A percentile compares a stretch with the other conserved stretches of the same genome.
Evolutionary conservation across 352 stramenopile genomes (phyloP).

Genomic region (Pythium sp.): DNA sequence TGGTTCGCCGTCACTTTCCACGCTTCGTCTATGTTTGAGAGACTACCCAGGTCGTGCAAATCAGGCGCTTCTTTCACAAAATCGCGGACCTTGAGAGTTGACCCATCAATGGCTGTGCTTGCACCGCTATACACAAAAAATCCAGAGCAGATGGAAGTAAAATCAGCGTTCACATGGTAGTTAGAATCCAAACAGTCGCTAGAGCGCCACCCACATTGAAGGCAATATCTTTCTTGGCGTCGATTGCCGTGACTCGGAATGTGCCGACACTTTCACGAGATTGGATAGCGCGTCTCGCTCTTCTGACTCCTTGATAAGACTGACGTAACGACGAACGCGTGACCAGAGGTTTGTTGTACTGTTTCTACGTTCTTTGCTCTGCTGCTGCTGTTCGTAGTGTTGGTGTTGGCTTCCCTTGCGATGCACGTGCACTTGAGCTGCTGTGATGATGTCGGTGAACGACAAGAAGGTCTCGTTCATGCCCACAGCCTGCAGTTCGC

Average conservation of each 20-base stretch:
- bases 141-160: not conserved
- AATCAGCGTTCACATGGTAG: not conserved
- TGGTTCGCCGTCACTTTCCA: constrained; percentile 55
- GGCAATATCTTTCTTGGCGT: constrained; percentile 38
- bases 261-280: not conserved
- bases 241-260: constrained; percentile 7
- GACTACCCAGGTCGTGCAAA: constrained; percentile 11
- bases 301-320: constrained; percentile 13
- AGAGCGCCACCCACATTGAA: constrained; percentile 22
- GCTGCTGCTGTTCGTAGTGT: not conserved
- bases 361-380: not conserved
- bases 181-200: not conserved
- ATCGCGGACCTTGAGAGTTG: not conserved
- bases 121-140: not conserved
- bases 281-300: not conserved
- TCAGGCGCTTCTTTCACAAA: not conserved
- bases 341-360: not conserved
- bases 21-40: constrained; percentile 33
- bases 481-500: constrained; percentile 28
- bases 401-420: constrained; percentile 12
- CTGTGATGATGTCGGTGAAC: constrained; percentile 38
- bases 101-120: not conserved
- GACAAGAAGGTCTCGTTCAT: constrained; percentile 29
- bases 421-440: constrained; percentile 21
- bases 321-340: not conserved